Evolutionary conservation across 306 rosid species (phyloP), one percentile per base, ranked within the genome.

Genomic region (Dryas octopetala): DNA sequence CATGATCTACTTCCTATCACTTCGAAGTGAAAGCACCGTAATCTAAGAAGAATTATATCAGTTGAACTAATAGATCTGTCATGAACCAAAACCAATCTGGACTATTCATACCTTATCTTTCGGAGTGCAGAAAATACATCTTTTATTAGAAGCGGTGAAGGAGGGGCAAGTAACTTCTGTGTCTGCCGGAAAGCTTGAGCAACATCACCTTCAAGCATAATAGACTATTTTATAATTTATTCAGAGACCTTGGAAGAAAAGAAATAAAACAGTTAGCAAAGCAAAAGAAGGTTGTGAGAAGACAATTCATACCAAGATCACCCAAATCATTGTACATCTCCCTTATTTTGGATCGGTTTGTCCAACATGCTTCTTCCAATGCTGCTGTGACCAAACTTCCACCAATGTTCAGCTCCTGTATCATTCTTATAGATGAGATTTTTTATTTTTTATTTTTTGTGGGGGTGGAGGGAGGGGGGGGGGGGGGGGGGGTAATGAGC

Each of bases 181-280:
- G 97, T 86, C 81, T 89, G 96, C 40, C 97, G 93, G 85, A 88
- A 91, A 76, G 89, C 96, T 81, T 91, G 96, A 78, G 98, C 98
- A 83, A 93, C 98, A 85, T 91, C 98, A 86, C 98, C 98, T 93
- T 88, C 62, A 80, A 82, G 23, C 76, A 83, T 32, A 74, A 72
- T 43, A 84, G 66, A 78, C 44, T 49, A 79, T 68, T 74, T 70
- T 73, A 82, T 59, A 41, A 50, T 28, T 72, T 71, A 81, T 77
- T 62, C 71, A 78, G 79, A 23, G 71, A 62, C 68, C 45, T 49
- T 45, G 46, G 52, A 63, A 9, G 74, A 73, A 46, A 78, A 77
- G 74, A 67, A 69, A 46, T 68, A 79, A 73, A 70, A 62, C 44
- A 15, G 54, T 53, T 54, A 55, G 76, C 74, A 81, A 71, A 84